These are phyloP conservation scores for Ambrosiella beaveri DNA, from an alignment of 2,329 filamentous ascomycete species.

Conservation along the genomic window DNA sequence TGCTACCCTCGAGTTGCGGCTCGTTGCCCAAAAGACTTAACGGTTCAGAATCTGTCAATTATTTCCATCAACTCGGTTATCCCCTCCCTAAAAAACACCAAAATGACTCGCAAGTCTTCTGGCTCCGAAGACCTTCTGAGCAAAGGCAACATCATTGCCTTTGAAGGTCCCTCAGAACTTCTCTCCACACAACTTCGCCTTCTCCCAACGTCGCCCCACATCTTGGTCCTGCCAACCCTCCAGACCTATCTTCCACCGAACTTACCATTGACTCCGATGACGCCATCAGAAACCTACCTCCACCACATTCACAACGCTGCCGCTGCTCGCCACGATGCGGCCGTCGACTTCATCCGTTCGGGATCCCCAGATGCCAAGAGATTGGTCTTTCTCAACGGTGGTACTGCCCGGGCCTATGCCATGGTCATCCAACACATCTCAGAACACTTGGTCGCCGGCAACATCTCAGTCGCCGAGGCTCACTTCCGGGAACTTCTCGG, in stretches of 20 bases:
- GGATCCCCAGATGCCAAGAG: slow-evolving; percentile 30
- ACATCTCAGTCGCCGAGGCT: background rate
- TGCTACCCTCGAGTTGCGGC: too few species aligned
- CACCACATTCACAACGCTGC: slow-evolving; percentile 34
- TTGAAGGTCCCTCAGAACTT: slow-evolving; percentile 38
- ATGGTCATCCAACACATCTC: slow-evolving; percentile 38
- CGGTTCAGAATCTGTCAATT: too few species aligned
- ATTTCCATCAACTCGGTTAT: too few species aligned
- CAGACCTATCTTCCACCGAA: slow-evolving; percentile 27
- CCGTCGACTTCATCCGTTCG: slow-evolving; percentile 32
- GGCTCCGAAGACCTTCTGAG: slow-evolving; percentile 5
- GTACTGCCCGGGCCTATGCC: slow-evolving; percentile 35
- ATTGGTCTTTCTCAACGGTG: slow-evolving; percentile 44
- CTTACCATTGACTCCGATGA: slow-evolving; percentile 22
- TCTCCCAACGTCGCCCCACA: slow-evolving; percentile 39
- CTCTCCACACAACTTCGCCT: slow-evolving; percentile 43
- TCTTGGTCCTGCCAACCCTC: slow-evolving; percentile 38
- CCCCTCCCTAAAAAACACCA: slow-evolving; percentile 20
- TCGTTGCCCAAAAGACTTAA: too few species aligned
- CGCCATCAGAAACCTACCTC: slow-evolving; percentile 23
- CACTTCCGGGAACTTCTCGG: slow-evolving; percentile 5
- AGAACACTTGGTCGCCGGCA: slow-evolving; percentile 17
- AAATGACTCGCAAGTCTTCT: slow-evolving; percentile 26
- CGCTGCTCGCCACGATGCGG: slow-evolving; percentile 28
- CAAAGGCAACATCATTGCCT: slow-evolving; percentile 37